phyloP scores from a whole-genome alignment of 2,329 filamentous ascomycete genomes.

The Lasiodiplodia gonubiensis region DNA sequence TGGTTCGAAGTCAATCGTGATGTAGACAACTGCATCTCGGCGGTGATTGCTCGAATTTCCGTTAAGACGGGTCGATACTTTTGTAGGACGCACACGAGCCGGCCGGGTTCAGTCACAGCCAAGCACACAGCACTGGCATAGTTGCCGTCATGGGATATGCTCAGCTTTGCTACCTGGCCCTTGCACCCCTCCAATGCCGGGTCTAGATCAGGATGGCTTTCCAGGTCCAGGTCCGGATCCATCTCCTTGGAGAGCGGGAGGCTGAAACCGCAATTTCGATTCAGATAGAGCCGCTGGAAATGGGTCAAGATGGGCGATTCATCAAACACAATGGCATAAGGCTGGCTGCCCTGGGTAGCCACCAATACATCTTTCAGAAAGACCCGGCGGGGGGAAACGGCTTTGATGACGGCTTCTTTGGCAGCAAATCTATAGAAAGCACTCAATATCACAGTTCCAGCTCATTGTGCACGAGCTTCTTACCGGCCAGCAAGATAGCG shows the following conservation, averaged over 20 bases:
- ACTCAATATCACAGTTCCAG: neutral
- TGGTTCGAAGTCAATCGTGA: neutral
- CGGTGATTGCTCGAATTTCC: neutral
- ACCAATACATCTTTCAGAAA: slow-evolving; percentile 18
- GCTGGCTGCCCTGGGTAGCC: neutral
- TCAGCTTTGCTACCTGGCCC: slow-evolving; percentile 68
- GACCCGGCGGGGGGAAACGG: slow-evolving; percentile 31
- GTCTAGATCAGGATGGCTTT: neutral
- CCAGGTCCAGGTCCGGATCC: neutral
- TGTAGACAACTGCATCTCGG: neutral
- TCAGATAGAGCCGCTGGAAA: slow-evolving; percentile 39
- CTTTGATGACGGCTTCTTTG: slow-evolving; percentile 59
- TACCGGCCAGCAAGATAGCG: slow-evolving; percentile 47
- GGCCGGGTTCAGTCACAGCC: neutral
- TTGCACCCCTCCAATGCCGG: slow-evolving; percentile 33
- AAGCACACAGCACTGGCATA: slow-evolving; percentile 71
- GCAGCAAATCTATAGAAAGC: slow-evolving; percentile 50
- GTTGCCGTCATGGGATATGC: slow-evolving; percentile 86
- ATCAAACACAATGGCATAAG: slow-evolving; percentile 32
- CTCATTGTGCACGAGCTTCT: slow-evolving; percentile 10
- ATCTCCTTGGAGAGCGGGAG: neutral
- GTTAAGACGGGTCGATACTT: neutral
- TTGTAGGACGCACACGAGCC: neutral
- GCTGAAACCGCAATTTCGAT: neutral
- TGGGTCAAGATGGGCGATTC: slow-evolving; percentile 11